phyloP scores from a whole-genome alignment of 2,329 filamentous ascomycete species.

The Microascus cirrosus region DNA sequence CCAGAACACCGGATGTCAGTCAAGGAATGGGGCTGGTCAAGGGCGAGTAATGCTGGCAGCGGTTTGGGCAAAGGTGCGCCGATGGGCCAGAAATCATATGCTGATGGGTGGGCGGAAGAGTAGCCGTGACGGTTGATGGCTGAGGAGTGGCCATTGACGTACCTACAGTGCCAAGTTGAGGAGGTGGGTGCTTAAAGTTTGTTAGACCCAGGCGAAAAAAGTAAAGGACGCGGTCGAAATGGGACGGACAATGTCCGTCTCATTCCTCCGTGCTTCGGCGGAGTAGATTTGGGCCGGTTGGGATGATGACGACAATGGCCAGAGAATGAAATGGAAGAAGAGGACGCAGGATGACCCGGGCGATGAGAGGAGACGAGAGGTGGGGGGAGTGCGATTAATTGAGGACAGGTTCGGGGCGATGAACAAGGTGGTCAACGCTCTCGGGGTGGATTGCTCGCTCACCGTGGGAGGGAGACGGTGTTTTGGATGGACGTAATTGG shows the following conservation, averaged over 20 bases:
- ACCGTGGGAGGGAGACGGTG: neutral
- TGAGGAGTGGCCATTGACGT: neutral
- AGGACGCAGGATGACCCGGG: neutral
- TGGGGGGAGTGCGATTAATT: neutral
- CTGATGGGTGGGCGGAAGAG: neutral
- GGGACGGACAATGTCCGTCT: constrained; percentile 5
- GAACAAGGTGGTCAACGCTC: neutral
- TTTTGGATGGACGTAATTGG: neutral
- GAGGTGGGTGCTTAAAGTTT: neutral
- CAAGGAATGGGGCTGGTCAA: neutral
- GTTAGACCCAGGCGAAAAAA: neutral
- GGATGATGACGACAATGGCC: neutral
- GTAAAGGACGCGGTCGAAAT: constrained; percentile 3
- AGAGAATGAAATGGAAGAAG: neutral
- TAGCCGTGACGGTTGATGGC: neutral
- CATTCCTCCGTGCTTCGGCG: constrained; percentile 3
- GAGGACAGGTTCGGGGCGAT: neutral
- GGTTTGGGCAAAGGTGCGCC: neutral
- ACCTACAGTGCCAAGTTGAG: neutral
- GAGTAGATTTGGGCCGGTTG: neutral
- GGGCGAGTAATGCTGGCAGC: neutral
- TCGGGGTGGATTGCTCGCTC: neutral
- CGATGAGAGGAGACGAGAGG: neutral
- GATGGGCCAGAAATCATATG: neutral
- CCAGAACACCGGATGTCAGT: neutral